Percentiles rank a stretch among this genome's conserved stretches.
Evolutionary conservation across 176 grass and related monocot genomes (phyloP).

Genomic region (Poa annua): DNA sequence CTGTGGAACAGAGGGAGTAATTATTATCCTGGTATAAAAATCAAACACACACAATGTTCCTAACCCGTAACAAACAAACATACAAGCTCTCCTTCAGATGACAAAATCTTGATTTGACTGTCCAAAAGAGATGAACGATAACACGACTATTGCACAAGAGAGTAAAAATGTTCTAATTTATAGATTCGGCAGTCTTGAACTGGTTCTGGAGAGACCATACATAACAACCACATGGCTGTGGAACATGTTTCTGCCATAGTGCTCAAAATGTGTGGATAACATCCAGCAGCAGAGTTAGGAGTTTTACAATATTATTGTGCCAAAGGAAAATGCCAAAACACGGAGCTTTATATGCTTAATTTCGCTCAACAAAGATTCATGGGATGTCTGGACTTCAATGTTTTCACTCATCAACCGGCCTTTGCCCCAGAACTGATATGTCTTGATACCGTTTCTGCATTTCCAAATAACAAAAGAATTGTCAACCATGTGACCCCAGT

Average conservation of each 20-base stretch:
- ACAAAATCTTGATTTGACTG: background rate
- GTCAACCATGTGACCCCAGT: background rate
- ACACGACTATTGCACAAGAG: background rate
- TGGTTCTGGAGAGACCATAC: background rate
- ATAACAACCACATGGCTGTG: constrained; percentile 20
- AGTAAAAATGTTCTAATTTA: background rate
- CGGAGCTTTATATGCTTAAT: constrained; percentile 9
- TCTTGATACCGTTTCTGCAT: constrained; percentile 86
- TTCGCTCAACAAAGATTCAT: constrained; percentile 16
- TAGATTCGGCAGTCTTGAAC: background rate
- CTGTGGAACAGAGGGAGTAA: too few relatives aligned
- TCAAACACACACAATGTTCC: too few relatives aligned
- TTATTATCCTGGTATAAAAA: too few relatives aligned
- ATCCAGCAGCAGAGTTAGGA: constrained; percentile 5
- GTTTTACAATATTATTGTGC: constrained; percentile 48
- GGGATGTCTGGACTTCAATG: background rate
- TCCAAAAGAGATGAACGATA: background rate
- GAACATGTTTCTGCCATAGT: constrained; percentile 26
- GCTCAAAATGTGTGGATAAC: constrained; percentile 21
- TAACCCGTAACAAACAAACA: background rate
- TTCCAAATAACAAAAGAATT: constrained; percentile 14
- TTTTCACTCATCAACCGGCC: constrained; percentile 67
- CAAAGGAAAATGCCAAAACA: constrained; percentile 38
- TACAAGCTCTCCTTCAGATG: background rate
- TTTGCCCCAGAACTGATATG: constrained; percentile 80